A percentile compares a stretch with the other conserved stretches of the same genome.
phyloP scores from a whole-genome alignment of 176 grass and related monocot species.

The Carex parvula region DNA sequence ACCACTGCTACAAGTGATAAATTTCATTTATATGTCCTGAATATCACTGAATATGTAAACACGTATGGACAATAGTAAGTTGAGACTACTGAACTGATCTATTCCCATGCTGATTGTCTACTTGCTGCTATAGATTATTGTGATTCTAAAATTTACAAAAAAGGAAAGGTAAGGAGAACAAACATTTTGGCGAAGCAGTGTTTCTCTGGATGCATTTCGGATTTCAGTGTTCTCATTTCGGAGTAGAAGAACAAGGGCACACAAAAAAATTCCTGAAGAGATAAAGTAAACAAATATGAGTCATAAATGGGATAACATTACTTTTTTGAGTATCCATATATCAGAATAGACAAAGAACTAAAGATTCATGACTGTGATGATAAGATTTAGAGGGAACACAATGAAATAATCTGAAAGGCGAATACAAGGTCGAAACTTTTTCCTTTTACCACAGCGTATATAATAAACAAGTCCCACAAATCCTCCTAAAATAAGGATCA shows the following conservation, averaged over 20 bases:
- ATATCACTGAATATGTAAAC: neutral
- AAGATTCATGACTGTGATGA: neutral
- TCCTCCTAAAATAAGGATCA: neutral
- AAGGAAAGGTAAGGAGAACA: conserved; percentile 22
- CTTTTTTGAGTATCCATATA: neutral
- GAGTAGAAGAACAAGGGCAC: conserved; percentile 55
- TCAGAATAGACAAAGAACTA: conserved; percentile 4
- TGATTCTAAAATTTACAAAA: neutral
- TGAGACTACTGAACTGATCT: neutral
- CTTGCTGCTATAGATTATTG: neutral
- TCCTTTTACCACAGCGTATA: no score
- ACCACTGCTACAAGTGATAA: neutral
- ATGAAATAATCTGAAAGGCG: neutral
- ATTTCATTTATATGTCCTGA: neutral
- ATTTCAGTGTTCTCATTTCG: conserved; percentile 56
- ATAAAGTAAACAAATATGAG: neutral
- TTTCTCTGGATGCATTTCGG: conserved; percentile 70
- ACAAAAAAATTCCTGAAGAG: conserved; percentile 58
- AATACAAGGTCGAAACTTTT: neutral
- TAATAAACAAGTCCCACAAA: neutral
- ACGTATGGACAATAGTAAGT: neutral
- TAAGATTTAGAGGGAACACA: neutral
- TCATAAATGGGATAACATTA: conserved; percentile 2
- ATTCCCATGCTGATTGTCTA: neutral
- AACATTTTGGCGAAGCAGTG: conserved; percentile 67